These are phyloP conservation scores for Baeospora myosura DNA, from an alignment of 1,284 basidiomycete species.

Conservation along the genomic window DNA sequence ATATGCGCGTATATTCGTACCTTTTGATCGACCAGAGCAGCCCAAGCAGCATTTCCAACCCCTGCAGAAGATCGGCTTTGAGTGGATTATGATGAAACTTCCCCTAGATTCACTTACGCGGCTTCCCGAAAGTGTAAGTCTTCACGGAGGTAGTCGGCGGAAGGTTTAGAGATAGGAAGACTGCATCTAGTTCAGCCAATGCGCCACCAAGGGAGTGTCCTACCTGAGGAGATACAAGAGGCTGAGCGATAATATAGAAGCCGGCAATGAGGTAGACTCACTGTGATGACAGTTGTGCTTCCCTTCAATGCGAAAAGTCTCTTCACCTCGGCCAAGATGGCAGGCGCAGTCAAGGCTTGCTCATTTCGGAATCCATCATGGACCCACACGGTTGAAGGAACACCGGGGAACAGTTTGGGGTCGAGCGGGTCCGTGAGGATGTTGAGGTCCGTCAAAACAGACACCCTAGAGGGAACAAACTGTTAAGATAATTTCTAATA, in stretches of 20 bases:
- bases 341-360: conserved; percentile 35
- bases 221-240: conserved; percentile 26
- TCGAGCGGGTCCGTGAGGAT: conserved; percentile 33
- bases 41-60: conserved; percentile 35
- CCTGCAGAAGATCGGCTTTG: conserved; percentile 1
- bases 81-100: background rate
- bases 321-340: conserved; percentile 33
- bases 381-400: conserved; percentile 38
- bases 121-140: conserved; percentile 43
- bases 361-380: conserved; percentile 51
- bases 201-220: conserved; percentile 55
- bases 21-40: conserved; percentile 31
- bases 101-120: conserved; percentile 30
- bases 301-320: conserved; percentile 26
- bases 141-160: conserved; percentile 32
- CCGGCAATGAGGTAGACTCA: conserved; percentile 21
- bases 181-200: conserved; percentile 43
- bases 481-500: background rate
- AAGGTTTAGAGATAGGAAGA: conserved; percentile 43
- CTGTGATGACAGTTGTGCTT: conserved; percentile 27
- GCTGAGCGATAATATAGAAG: background rate
- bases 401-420: conserved; percentile 49
- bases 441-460: conserved; percentile 48
- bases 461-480: conserved; percentile 25
- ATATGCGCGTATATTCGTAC: conserved; percentile 15